Conservation (phyloP, 106 monocot species). For the Gastrodia elata region DNA sequence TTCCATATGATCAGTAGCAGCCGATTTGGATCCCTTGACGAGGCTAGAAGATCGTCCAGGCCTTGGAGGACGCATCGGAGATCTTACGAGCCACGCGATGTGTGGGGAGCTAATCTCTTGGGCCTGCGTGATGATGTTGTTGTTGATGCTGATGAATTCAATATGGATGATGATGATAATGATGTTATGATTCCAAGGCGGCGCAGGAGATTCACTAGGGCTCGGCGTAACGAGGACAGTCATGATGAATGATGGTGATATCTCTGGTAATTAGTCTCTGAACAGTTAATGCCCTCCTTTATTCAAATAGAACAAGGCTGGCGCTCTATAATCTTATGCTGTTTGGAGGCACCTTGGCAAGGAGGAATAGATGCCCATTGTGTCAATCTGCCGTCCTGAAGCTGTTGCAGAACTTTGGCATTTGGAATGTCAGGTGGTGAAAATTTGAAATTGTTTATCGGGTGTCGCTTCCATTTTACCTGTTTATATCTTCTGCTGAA, state of each 20-base stretch:
- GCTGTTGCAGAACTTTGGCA: not conserved
- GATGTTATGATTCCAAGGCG: constrained; percentile 34
- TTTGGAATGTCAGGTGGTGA: not conserved
- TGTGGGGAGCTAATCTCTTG: constrained; percentile 76
- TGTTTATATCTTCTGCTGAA: not conserved
- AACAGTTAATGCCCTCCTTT: not conserved
- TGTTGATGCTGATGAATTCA: constrained; percentile 15
- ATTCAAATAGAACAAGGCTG: not conserved
- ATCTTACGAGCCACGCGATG: constrained; percentile 23
- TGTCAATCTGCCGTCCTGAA: not conserved
- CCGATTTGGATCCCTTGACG: constrained; percentile 27
- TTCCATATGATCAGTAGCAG: constrained; percentile 50
- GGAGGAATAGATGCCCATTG: not conserved
- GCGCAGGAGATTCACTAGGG: constrained; percentile 32
- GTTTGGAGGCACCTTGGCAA: not conserved
- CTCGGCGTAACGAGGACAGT: constrained; percentile 22
- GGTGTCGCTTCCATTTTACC: not conserved
- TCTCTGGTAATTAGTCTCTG: constrained; percentile 1
- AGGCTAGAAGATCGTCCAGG: constrained; percentile 26
- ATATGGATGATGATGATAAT: constrained; percentile 31
- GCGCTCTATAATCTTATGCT: not conserved
- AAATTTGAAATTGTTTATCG: too few species aligned
- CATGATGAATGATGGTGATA: not conserved
- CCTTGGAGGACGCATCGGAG: constrained; percentile 33
- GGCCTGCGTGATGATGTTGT: constrained; percentile 23